Evolutionary conservation across 2,329 filamentous ascomycete species (phyloP), one percentile per base, ranked within the genome.

Genomic region (Davidsoniella australis): DNA sequence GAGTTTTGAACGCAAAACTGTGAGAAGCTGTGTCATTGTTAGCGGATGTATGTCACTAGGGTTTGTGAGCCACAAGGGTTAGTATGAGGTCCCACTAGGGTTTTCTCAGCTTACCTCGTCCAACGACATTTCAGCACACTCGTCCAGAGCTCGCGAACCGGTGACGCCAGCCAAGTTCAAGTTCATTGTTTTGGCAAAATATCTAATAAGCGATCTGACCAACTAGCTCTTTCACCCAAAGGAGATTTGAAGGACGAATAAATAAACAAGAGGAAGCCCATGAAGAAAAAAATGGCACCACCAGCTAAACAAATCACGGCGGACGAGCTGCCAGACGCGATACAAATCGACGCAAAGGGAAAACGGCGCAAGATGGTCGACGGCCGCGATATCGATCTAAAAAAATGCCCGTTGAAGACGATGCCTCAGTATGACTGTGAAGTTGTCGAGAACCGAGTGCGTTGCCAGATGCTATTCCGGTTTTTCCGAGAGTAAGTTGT

Each of bases 341-440:
- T 73, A 43, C 76, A 78, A 56, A 54, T 64, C 29, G 66, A 69
- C 47, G 59, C 60, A 14, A 64, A 67, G 37, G 72, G 71, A 6
- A 70, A 68, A 47, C 70, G 70, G 49, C 72, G 73, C 54, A 78
- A 78, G 40, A 43, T 44, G 9, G 6, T 6, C 20, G 41, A 47
- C 33, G 51, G 43, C n/a, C 36, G 26, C 55, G 44, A 65, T 44
- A 64, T 78, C 54, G 68, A 79, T 49, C 63, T 80, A 43, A 63
- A 65, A 16, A 64, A 65, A 41, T 80, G 77, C 61, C 68, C 74
- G 58, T 65, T 80, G 51, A 59, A 76, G 50, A 66, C 68, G 57
- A 69, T 80, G 66, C 57, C 75, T 60, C 76, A 80, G 64, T 80
- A 77, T 61, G 67, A 72, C 40, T 81, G 77, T 60, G 61, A 68